phyloP scores from a whole-genome alignment of 2,329 filamentous ascomycete species.

The Xylaria sp. region DNA sequence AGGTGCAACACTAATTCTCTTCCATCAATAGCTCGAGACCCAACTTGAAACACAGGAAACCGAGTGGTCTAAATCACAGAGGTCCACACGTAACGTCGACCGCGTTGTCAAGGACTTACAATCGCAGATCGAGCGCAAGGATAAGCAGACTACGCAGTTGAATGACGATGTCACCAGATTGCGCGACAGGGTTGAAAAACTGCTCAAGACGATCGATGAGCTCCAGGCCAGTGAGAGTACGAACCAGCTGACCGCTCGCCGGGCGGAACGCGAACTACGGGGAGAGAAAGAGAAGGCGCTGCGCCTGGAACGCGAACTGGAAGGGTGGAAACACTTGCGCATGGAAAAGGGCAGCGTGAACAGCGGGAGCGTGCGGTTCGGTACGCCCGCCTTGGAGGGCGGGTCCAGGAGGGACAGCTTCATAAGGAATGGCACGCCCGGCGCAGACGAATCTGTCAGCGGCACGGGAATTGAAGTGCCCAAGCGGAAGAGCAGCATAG shows the following conservation, averaged over 20 bases:
- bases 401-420: constrained; percentile 47
- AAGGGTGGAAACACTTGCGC: constrained; percentile 81
- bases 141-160: constrained; percentile 84
- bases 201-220: constrained; percentile 92
- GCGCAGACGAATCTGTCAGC: constrained; percentile 51
- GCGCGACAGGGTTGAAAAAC: constrained; percentile 89
- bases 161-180: constrained; percentile 85
- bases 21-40: constrained; percentile 75
- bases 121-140: constrained; percentile 89
- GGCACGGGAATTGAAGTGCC: constrained; percentile 63
- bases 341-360: constrained; percentile 64
- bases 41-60: constrained; percentile 86
- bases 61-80: constrained; percentile 81
- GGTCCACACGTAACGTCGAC: constrained; percentile 91
- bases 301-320: constrained; percentile 87
- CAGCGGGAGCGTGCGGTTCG: constrained; percentile 42
- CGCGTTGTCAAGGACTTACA: constrained; percentile 94
- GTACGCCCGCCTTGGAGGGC: constrained; percentile 43
- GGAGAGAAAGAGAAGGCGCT: constrained; percentile 87
- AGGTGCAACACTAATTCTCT: constrained; percentile 45
- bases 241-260: constrained; percentile 81
- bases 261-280: constrained; percentile 88
- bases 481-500: constrained; percentile 72
- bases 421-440: constrained; percentile 65
- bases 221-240: constrained; percentile 87